Percentiles rank a stretch among this genome's conserved stretches.
Conservation (phyloP, 2,329 filamentous ascomycete genomes). For the Cryphonectria radicalis region DNA sequence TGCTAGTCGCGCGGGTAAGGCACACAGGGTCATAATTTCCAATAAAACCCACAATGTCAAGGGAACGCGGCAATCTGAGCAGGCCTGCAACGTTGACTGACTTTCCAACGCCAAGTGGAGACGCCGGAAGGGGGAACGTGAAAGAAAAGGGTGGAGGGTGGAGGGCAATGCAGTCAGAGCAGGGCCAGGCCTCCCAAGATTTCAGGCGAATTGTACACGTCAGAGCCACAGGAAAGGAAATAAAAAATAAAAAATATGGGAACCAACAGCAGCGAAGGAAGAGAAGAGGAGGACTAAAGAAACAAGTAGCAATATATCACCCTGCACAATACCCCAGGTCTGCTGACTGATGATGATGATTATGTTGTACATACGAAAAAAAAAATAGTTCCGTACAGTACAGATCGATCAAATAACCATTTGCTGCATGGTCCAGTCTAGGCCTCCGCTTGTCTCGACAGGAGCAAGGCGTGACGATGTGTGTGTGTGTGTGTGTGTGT, state of each 20-base stretch:
- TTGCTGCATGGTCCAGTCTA: slow-evolving; percentile 12
- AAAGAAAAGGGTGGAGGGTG: slow-evolving; percentile 6
- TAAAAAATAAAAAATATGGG: background rate
- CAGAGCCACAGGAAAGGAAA: slow-evolving; percentile 33
- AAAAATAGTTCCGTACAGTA: background rate
- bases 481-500: background rate
- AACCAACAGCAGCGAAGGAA: background rate
- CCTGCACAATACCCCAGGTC: slow-evolving; percentile 9
- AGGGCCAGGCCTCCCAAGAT: background rate
- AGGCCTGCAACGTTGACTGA: slow-evolving; percentile 9
- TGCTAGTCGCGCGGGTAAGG: slow-evolving; percentile 26
- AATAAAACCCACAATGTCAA: slow-evolving; percentile 14
- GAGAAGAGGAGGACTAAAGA: slow-evolving; percentile 1
- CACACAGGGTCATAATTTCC: slow-evolving; percentile 19
- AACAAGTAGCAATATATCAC: background rate
- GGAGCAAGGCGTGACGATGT: slow-evolving; percentile 12
- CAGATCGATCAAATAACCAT: background rate
- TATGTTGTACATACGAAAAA: background rate
- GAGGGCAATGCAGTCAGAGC: background rate
- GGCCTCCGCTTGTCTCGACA: slow-evolving; percentile 18
- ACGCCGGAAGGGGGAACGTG: slow-evolving; percentile 9
- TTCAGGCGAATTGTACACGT: slow-evolving; percentile 32
- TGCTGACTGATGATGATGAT: background rate
- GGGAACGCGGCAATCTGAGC: slow-evolving; percentile 15
- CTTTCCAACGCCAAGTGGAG: slow-evolving; percentile 10